phyloP scores from a whole-genome alignment of 225 moss, liverwort and hornwort genomes.

The Takakia lepidozioides region DNA sequence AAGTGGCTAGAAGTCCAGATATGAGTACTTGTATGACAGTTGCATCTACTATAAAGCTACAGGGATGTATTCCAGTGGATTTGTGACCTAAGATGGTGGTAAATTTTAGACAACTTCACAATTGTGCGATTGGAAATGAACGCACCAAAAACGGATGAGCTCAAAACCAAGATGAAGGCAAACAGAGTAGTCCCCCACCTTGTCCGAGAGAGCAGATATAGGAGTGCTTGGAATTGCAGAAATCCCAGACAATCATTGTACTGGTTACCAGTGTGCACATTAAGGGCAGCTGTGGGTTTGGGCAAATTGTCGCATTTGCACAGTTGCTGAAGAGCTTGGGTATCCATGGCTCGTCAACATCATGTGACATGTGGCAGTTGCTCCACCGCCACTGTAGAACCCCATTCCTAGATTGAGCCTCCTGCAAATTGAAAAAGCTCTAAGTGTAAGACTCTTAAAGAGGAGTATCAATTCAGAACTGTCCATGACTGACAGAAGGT shows the following conservation, averaged over 20 bases:
- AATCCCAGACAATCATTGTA: constrained; percentile 56
- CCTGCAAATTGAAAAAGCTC: too few species aligned
- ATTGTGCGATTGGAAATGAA: not conserved
- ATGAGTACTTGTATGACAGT: too few species aligned
- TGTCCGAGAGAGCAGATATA: constrained; percentile 66
- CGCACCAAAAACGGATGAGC: not conserved
- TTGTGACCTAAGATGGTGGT: too few species aligned
- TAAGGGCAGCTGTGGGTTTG: constrained; percentile 28
- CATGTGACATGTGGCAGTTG: constrained; percentile 29
- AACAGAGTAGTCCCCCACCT: constrained; percentile 57
- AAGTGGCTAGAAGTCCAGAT: too few species aligned
- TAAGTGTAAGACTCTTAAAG: not conserved
- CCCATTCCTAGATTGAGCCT: constrained; percentile 24
- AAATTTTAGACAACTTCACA: too few species aligned
- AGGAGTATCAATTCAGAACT: too few species aligned
- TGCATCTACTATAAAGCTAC: too few species aligned
- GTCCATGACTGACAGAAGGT: too few species aligned
- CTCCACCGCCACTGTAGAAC: constrained; percentile 51
- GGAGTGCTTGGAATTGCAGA: constrained; percentile 46
- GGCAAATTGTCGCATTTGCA: constrained; percentile 37
- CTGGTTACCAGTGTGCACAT: constrained; percentile 69
- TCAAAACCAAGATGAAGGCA: not conserved
- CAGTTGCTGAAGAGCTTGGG: constrained; percentile 32
- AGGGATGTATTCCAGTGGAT: too few species aligned
- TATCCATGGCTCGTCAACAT: constrained; percentile 36